Evolutionary conservation across 371 early-diverging fungal genomes (phyloP).

Genomic region (Capillidium heterosporum): DNA sequence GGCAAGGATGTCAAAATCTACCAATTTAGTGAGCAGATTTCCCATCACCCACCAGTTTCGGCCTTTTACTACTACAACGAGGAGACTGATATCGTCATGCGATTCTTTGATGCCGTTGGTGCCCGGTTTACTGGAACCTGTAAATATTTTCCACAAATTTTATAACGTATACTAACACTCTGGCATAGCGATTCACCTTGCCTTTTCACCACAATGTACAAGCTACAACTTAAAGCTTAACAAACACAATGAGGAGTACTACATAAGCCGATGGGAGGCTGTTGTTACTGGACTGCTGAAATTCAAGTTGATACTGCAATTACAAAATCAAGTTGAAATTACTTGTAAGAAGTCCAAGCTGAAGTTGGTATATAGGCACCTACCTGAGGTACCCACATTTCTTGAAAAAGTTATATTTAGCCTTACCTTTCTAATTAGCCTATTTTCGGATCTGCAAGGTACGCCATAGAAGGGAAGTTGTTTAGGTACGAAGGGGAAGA

Average conservation of each 20-base stretch:
- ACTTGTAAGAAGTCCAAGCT: conserved; percentile 23
- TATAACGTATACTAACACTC: too few species aligned
- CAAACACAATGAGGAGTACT: conserved; percentile 29
- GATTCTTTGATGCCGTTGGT: conserved; percentile 27
- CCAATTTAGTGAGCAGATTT: conserved; percentile 26
- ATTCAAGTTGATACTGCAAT: conserved; percentile 16
- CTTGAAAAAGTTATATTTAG: background rate
- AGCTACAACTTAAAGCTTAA: too few species aligned
- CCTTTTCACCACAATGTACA: too few species aligned
- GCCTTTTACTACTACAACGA: conserved; percentile 24
- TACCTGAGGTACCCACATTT: conserved; percentile 18
- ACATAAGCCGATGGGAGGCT: conserved; percentile 21
- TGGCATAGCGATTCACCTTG: too few species aligned
- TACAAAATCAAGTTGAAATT: conserved; percentile 17
- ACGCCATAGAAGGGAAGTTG: conserved; percentile 24
- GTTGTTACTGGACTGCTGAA: conserved; percentile 25
- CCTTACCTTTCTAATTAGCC: conserved; percentile 6
- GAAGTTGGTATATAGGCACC: conserved; percentile 23
- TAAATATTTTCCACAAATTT: too few species aligned
- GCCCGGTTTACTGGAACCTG: conserved; percentile 31
- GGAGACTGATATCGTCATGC: conserved; percentile 23
- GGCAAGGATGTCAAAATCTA: conserved; percentile 13
- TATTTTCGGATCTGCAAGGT: conserved; percentile 28
- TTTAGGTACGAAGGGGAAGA: conserved; percentile 26
- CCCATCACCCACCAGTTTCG: conserved; percentile 21